Conservation (phyloP, 208 protist genomes). For the Phytomonas francai region DNA sequence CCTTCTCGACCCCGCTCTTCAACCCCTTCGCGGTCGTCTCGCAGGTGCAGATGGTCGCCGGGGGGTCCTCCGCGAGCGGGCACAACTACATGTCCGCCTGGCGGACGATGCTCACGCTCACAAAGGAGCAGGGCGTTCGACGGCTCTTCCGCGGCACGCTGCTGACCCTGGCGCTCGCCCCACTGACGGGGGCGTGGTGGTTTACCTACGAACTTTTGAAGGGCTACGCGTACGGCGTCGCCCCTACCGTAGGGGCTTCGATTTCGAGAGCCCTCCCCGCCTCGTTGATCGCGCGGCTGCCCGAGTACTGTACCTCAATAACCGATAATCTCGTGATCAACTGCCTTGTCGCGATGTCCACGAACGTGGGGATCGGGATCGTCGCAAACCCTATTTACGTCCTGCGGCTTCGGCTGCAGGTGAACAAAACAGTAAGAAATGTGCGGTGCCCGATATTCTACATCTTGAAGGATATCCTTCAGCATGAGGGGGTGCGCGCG, state of each 20-base stretch:
- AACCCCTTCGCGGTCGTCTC: conserved; percentile 76
- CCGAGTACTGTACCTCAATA: conserved; percentile 36
- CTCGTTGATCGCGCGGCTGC: conserved; percentile 17
- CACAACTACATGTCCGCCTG: conserved; percentile 69
- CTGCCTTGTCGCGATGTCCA: conserved; percentile 40
- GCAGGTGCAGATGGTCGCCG: conserved; percentile 83
- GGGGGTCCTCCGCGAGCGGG: conserved; percentile 37
- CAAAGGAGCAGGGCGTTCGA: conserved; percentile 45
- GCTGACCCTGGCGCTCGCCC: conserved; percentile 57
- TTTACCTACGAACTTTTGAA: conserved; percentile 78
- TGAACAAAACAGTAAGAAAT: conserved; percentile 21
- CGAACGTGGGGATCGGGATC: conserved; percentile 54
- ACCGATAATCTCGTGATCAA: conserved; percentile 76
- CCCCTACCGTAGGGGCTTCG: conserved; percentile 17
- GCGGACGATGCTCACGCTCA: conserved; percentile 43
- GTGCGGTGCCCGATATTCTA: conserved; percentile 35
- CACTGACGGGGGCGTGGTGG: conserved; percentile 77
- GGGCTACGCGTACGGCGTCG: conserved; percentile 32
- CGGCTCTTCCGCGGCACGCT: conserved; percentile 66
- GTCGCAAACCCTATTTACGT: conserved; percentile 82
- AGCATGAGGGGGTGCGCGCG: conserved; percentile 47
- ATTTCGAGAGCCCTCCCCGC: conserved; percentile 17
- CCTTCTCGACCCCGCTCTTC: conserved; percentile 61
- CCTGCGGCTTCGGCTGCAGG: conserved; percentile 63
- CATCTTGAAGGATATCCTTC: conserved; percentile 38